Percentiles rank a stretch among this genome's conserved stretches.
phyloP scores from a whole-genome alignment of 2,329 filamentous ascomycete genomes.

The Alternaria postmessia region DNA sequence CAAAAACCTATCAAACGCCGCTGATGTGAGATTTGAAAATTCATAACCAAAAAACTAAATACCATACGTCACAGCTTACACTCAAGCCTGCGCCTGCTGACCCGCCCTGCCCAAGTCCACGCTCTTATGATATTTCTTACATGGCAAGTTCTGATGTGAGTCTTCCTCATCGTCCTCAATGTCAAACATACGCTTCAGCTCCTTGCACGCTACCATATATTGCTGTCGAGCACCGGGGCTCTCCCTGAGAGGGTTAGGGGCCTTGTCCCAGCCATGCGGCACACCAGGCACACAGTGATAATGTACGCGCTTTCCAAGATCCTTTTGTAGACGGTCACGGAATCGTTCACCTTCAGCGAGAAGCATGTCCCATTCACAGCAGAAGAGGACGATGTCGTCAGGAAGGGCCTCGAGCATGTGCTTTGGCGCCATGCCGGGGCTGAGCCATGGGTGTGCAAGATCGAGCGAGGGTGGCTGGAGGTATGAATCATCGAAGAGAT shows the following conservation, averaged over 20 bases:
- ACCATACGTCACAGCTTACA: not conserved
- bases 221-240: constrained; percentile 61
- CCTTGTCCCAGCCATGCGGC: constrained; percentile 73
- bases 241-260: constrained; percentile 66
- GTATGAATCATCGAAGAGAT: constrained; percentile 62
- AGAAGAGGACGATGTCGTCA: constrained; percentile 67
- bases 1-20: not conserved
- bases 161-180: constrained; percentile 43
- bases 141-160: constrained; percentile 7
- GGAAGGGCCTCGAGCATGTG: constrained; percentile 64
- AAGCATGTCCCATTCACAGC: constrained; percentile 73
- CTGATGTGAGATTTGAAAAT: not conserved
- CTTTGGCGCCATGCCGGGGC: constrained; percentile 64
- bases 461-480: constrained; percentile 57
- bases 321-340: constrained; percentile 62
- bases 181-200: constrained; percentile 57
- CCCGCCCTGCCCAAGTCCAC: constrained; percentile 13
- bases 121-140: constrained; percentile 21
- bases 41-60: not conserved
- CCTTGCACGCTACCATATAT: constrained; percentile 63
- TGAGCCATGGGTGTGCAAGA: constrained; percentile 66
- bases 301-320: constrained; percentile 64
- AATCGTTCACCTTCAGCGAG: constrained; percentile 70
- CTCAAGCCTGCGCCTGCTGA: not conserved
- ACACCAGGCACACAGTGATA: constrained; percentile 68